Evolutionary conservation across 345 rosid species (phyloP).

Genomic region (Eucalyptus pauciflora): DNA sequence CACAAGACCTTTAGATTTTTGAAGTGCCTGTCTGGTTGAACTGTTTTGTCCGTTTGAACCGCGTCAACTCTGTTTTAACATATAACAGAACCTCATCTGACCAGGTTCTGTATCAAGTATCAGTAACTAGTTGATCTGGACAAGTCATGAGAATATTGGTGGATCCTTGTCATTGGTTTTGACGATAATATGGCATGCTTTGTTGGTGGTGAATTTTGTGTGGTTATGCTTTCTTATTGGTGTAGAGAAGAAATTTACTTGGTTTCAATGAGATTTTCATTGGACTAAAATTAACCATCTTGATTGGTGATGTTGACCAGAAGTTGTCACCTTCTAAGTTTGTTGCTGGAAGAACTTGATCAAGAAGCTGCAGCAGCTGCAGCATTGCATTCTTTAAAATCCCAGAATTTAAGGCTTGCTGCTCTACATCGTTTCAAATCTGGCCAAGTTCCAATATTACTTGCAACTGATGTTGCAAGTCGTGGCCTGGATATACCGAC

Average conservation of each 20-base stretch:
- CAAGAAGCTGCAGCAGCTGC: conserved; percentile 38
- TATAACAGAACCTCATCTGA: background rate
- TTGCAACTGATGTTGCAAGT: conserved; percentile 93
- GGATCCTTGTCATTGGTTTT: background rate
- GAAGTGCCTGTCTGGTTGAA: background rate
- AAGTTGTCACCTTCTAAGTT: conserved; percentile 7
- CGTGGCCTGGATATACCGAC: conserved; percentile 98
- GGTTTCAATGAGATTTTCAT: too few species aligned
- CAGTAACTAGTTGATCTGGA: background rate
- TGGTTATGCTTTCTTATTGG: too few species aligned
- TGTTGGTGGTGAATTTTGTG: background rate
- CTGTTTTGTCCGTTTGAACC: background rate
- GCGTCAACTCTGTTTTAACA: background rate
- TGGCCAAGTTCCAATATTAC: conserved; percentile 58
- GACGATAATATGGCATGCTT: background rate
- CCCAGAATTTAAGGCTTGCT: conserved; percentile 71
- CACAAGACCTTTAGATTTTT: background rate
- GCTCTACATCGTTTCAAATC: conserved; percentile 86
- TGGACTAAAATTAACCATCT: too few species aligned
- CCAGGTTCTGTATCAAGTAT: background rate
- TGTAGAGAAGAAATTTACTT: too few species aligned
- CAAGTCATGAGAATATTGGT: background rate
- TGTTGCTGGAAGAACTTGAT: conserved; percentile 81
- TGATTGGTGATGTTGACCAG: too few species aligned
- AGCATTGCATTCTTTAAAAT: conserved; percentile 53